These are phyloP conservation scores for Evansstolkia leycettana DNA, from an alignment of 495 filamentous ascomycete genomes.

Conservation along the genomic window DNA sequence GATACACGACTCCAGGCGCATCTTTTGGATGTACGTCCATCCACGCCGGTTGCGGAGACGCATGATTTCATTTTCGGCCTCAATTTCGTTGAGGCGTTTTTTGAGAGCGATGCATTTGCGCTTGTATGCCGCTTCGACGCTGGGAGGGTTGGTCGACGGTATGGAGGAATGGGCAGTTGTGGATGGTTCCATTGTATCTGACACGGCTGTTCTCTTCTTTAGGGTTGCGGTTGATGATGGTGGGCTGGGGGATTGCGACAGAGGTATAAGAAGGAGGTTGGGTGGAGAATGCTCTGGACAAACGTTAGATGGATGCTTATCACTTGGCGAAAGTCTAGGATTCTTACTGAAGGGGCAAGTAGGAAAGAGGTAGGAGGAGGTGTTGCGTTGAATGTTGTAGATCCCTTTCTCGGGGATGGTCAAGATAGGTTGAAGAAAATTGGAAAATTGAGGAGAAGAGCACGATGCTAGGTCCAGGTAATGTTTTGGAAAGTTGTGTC, in stretches of 20 bases:
- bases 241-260: conserved; percentile 1
- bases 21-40: conserved; percentile 73
- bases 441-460: neutral
- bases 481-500: neutral
- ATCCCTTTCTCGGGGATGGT: no score
- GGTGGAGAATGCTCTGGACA: neutral
- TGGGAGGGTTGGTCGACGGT: conserved; percentile 51
- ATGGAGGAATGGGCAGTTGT: conserved; percentile 11
- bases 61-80: conserved; percentile 72
- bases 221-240: neutral
- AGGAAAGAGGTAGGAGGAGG: no score
- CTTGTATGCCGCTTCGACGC: conserved; percentile 91
- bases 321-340: no score
- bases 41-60: conserved; percentile 69
- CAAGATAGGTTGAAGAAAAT: no score
- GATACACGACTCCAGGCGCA: conserved; percentile 83
- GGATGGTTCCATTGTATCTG: conserved; percentile 18
- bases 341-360: no score
- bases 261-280: neutral
- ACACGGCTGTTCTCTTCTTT: neutral
- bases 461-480: no score
- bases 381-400: no score
- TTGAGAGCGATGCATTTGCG: conserved; percentile 94
- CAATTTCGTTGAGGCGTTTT: conserved; percentile 78
- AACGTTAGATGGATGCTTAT: neutral